Evolutionary conservation across 352 stramenopile genomes (phyloP).

Genomic region (Pythium sukuiense): DNA sequence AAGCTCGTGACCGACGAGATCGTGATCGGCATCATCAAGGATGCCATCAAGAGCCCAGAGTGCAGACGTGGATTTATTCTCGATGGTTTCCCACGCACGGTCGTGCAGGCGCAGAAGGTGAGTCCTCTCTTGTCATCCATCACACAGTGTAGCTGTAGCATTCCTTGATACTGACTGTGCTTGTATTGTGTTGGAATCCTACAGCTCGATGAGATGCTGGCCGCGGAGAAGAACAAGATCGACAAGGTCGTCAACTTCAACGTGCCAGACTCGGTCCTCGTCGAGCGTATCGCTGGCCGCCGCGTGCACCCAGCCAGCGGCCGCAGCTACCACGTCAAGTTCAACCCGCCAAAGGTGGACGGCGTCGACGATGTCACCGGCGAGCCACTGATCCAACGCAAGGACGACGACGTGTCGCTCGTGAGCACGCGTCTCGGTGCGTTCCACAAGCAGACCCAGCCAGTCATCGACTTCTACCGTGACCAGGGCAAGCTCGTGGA

Average conservation of each 20-base stretch:
- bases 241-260: slow-evolving; percentile 95
- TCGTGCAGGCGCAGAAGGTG: slow-evolving; percentile 95
- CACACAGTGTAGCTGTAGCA: too few relatives aligned
- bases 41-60: slow-evolving; percentile 96
- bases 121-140: neutral
- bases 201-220: slow-evolving; percentile 96
- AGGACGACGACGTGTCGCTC: slow-evolving; percentile 95
- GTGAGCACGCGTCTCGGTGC: slow-evolving; percentile 90
- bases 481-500: slow-evolving; percentile 81
- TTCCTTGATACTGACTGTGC: too few relatives aligned
- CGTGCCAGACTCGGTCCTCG: slow-evolving; percentile 94
- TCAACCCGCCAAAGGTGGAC: slow-evolving; percentile 92
- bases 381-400: slow-evolving; percentile 96
- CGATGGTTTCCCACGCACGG: slow-evolving; percentile 99
- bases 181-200: neutral
- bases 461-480: slow-evolving; percentile 93
- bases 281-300: slow-evolving; percentile 96
- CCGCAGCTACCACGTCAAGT: slow-evolving; percentile 98
- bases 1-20: slow-evolving; percentile 97
- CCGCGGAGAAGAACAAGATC: slow-evolving; percentile 82
- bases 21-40: slow-evolving; percentile 99
- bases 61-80: slow-evolving; percentile 99
- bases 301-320: slow-evolving; percentile 95
- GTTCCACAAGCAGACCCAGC: slow-evolving; percentile 97
- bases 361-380: slow-evolving; percentile 93